Evolutionary conservation across 345 rosid genomes (phyloP).

Genomic region (Hibiscus trionum): DNA sequence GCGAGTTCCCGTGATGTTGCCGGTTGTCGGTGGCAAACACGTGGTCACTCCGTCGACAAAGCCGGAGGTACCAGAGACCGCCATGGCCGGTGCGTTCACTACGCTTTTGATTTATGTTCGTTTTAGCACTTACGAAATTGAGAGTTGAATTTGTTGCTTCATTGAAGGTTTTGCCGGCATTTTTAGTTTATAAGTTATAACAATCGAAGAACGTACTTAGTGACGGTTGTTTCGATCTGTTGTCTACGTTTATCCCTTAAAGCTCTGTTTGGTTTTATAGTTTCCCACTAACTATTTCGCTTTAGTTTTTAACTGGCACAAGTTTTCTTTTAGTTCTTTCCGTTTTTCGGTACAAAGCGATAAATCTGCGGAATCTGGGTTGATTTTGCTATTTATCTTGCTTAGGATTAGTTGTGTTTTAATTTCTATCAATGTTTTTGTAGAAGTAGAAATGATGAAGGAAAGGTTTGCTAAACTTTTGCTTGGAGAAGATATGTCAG

Average conservation of each 20-base stretch:
- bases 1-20: constrained; percentile 38
- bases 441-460: constrained; percentile 40
- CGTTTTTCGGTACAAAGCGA: not conserved
- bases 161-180: not conserved
- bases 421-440: constrained; percentile 12
- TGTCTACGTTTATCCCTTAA: not conserved
- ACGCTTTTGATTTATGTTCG: not conserved
- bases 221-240: not conserved
- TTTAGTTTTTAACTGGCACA: no score
- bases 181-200: not conserved
- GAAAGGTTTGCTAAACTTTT: constrained; percentile 41
- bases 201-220: not conserved
- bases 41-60: constrained; percentile 47
- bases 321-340: not conserved
- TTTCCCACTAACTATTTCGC: no score
- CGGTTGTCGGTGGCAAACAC: constrained; percentile 51
- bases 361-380: not conserved
- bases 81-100: constrained; percentile 50
- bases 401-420: not conserved
- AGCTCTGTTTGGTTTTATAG: no score
- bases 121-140: not conserved
- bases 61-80: constrained; percentile 37
- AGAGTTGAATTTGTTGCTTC: not conserved
- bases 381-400: not conserved
- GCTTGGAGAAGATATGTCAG: constrained; percentile 59